Conservation (phyloP, 1,284 basidiomycete genomes). For the Pyrrhoderma noxium region DNA sequence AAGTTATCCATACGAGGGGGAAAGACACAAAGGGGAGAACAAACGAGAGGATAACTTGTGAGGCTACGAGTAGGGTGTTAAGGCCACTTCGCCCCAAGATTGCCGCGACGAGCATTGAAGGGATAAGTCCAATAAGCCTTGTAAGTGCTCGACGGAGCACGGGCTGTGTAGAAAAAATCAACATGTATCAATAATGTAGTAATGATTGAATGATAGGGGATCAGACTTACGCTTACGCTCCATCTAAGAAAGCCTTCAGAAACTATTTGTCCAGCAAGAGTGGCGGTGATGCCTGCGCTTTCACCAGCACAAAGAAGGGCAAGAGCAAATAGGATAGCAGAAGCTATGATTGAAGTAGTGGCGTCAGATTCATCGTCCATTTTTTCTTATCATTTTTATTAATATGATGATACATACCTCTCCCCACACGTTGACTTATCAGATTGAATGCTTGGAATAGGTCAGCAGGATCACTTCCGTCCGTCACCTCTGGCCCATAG, state of each 20-base stretch:
- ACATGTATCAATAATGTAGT: constrained; percentile 6
- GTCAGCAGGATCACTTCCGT: constrained; percentile 45
- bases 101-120: constrained; percentile 75
- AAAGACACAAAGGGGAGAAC: constrained; percentile 84
- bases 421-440: constrained; percentile 59
- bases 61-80: constrained; percentile 76
- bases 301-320: constrained; percentile 84
- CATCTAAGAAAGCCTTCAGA: constrained; percentile 92
- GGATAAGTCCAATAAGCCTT: constrained; percentile 77
- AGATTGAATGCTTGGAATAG: constrained; percentile 79
- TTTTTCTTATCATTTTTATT: too few species aligned
- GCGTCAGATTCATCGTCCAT: too few species aligned
- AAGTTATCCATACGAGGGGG: constrained; percentile 74
- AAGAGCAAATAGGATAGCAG: constrained; percentile 80
- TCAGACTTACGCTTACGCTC: constrained; percentile 64
- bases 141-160: constrained; percentile 78
- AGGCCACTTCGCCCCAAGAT: constrained; percentile 72
- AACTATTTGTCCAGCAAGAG: constrained; percentile 87
- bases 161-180: constrained; percentile 40
- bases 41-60: constrained; percentile 83
- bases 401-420: constrained; percentile 38
- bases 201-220: not conserved
- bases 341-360: constrained; percentile 33
- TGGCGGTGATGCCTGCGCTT: constrained; percentile 89
- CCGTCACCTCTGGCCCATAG: constrained; percentile 36